Evolutionary conservation across 2,329 filamentous ascomycete genomes (phyloP).

Genomic region (Fusarium continuum): DNA sequence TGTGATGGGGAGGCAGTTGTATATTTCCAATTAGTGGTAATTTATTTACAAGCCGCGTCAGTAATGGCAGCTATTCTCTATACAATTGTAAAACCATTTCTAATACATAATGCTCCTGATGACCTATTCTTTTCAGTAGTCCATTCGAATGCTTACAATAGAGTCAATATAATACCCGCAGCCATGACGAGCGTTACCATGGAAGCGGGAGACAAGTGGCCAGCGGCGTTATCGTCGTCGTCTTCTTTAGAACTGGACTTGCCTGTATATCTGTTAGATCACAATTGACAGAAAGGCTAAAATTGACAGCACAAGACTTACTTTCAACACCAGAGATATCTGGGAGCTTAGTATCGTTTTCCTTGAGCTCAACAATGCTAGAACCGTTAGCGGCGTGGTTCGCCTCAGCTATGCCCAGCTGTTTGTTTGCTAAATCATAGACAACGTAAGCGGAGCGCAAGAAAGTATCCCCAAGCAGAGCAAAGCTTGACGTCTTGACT

Average conservation of each 20-base stretch:
- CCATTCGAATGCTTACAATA: conserved; percentile 15
- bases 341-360: conserved; percentile 52
- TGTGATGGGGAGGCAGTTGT: neutral
- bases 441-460: conserved; percentile 66
- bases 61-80: neutral
- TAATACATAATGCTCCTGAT: neutral
- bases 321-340: conserved; percentile 55
- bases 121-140: neutral
- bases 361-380: conserved; percentile 57
- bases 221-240: conserved; percentile 35
- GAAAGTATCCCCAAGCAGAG: conserved; percentile 67
- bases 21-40: conserved; percentile 20
- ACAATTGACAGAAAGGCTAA: neutral
- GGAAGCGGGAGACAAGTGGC: conserved; percentile 29
- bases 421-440: conserved; percentile 61
- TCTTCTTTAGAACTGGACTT: conserved; percentile 17
- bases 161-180: conserved; percentile 22
- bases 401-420: conserved; percentile 63
- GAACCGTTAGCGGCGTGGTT: conserved; percentile 57
- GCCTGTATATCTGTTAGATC: conserved; percentile 33
- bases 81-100: neutral
- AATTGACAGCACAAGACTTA: conserved; percentile 24
- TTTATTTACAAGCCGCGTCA: conserved; percentile 7
- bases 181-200: conserved; percentile 30
- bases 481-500: conserved; percentile 44